These are phyloP conservation scores for Penicillium paradoxum DNA, from an alignment of 495 filamentous ascomycete genomes.

Conservation along the genomic window DNA sequence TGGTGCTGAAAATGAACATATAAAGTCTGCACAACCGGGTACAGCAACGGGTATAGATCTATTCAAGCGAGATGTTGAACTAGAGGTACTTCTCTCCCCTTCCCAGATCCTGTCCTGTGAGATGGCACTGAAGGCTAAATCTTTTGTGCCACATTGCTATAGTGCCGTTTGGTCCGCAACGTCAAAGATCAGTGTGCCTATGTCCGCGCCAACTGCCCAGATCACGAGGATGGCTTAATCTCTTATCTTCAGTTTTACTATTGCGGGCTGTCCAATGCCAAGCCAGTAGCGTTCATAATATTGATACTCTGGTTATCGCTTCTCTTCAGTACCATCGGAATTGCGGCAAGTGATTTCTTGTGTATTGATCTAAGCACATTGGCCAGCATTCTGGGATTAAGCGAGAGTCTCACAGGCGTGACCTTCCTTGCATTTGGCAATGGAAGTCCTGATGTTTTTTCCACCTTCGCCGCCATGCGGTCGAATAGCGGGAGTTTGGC, in stretches of 20 bases:
- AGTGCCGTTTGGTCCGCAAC: conserved; percentile 79
- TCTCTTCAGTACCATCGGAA: conserved; percentile 96
- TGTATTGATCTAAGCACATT: conserved; percentile 95
- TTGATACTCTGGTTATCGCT: conserved; percentile 80
- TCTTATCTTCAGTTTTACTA: conserved; percentile 93
- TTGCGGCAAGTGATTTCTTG: conserved; percentile 96
- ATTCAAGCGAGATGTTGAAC: conserved; percentile 24
- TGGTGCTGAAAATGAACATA: conserved; percentile 4
- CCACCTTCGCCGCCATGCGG: conserved; percentile 95
- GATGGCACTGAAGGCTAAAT: conserved; percentile 21
- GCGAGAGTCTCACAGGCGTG: conserved; percentile 92
- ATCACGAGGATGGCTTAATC: conserved; percentile 84
- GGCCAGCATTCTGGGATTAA: conserved; percentile 79
- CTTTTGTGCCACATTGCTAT: conserved; percentile 12
- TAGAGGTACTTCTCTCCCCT: conserved; percentile 31
- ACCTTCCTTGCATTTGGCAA: conserved; percentile 98
- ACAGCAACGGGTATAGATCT: conserved; percentile 11
- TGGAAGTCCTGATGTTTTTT: conserved; percentile 98
- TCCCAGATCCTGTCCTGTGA: background rate
- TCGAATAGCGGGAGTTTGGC: conserved; percentile 94
- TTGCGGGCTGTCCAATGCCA: conserved; percentile 64
- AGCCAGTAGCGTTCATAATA: conserved; percentile 71
- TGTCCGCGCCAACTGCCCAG: conserved; percentile 71
- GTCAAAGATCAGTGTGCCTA: conserved; percentile 82
- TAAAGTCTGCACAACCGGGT: background rate